Base-by-base conservation (phyloP, 352 stramenopile species). In the Globisporangium heterothallicum region DNA sequence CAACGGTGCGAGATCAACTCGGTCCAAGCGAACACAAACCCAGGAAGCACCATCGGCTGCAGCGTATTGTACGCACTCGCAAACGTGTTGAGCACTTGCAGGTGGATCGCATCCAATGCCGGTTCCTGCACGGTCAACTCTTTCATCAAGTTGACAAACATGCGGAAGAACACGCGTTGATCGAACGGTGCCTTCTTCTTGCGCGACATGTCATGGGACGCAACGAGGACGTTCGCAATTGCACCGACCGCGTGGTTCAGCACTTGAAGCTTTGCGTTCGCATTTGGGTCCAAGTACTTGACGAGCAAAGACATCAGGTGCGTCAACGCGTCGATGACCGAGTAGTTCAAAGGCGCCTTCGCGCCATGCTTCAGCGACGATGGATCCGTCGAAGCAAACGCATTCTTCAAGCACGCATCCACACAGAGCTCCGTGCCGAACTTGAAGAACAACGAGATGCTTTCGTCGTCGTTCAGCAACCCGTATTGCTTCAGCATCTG, bases 1-100 rank as follows among this genome's bases (percentile, higher is more conserved):
- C 95, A 97, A 7, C 96, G 83, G 70, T 99, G 95, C 22, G 92
- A 98, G 16, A 99, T 92, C 13, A 99, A 81, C 72, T 99, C 96
- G 29, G 98, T 95, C 97, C 97, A 99, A 27, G 94, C 93, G 78
- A 99, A 99, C 30, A 97, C 90, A 69, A 99, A 99, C 12, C 86
- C 91, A 30, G 97, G 96, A 14, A 98, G 74, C 35, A 92, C 88
- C 38, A 97, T 66, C 14, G 97, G 97, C 75, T 99, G 97, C 18
- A 98, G 72, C 45, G 95, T 95, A 64, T 99, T 97, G 69, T 98
- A 98, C 38, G 92, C 92, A 44, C 92, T 97, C 9, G 92, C 94
- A 76, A 99, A 99, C 13, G 97, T 97, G 64, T 96, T 96, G 19
- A 99, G 83, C 45, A 99, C 90, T 58, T 93, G 86, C 16, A 96